phyloP scores from a whole-genome alignment of 345 rosid genomes.

The Brassica cretica region DNA sequence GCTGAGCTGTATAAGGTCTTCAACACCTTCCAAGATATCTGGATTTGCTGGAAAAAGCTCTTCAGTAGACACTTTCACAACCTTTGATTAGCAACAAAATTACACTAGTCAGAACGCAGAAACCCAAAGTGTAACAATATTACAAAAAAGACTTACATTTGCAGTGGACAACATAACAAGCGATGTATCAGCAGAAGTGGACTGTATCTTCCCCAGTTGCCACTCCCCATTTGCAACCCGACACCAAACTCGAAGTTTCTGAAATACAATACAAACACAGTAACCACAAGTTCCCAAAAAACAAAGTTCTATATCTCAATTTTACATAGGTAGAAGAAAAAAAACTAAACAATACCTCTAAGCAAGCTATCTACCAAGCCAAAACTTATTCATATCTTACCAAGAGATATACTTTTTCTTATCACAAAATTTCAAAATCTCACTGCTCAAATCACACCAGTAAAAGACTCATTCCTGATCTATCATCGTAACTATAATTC shows the following conservation, averaged over 20 bases:
- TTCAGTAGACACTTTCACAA: conserved; percentile 64
- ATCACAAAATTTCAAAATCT: conserved; percentile 7
- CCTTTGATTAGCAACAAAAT: conserved; percentile 47
- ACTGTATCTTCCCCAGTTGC: conserved; percentile 75
- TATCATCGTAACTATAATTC: background rate
- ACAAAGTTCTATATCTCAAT: background rate
- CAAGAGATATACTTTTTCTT: background rate
- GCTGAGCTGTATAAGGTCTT: conserved; percentile 90
- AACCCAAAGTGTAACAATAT: conserved; percentile 9
- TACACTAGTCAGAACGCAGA: conserved; percentile 1
- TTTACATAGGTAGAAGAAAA: background rate
- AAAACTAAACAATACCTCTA: conserved; percentile 2
- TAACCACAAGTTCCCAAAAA: conserved; percentile 6
- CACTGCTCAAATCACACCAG: conserved; percentile 1
- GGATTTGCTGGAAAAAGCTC: conserved; percentile 96
- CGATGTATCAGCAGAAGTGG: conserved; percentile 67
- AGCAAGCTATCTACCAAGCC: conserved; percentile 1
- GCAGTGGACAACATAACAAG: conserved; percentile 60
- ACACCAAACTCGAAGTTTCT: conserved; percentile 93
- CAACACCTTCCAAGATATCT: conserved; percentile 79
- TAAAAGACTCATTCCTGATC: background rate
- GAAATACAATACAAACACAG: conserved; percentile 32
- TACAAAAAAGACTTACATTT: conserved; percentile 50
- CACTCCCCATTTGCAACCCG: conserved; percentile 57
- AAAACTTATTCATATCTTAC: background rate